Conservation (phyloP, 2,329 filamentous ascomycete genomes). For the Coniosporium tulheliwenetii region DNA sequence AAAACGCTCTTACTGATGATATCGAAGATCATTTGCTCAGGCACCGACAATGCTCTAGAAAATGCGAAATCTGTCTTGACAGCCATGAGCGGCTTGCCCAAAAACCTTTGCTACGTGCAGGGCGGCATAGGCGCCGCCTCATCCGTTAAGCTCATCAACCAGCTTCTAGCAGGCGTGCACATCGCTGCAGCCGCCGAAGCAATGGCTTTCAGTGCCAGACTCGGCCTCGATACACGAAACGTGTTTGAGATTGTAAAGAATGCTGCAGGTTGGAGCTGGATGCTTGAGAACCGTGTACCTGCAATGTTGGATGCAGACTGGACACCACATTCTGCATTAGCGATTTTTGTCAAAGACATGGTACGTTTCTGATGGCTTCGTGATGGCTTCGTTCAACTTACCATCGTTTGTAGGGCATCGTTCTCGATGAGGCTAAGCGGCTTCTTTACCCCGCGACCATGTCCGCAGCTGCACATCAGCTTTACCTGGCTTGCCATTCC, state of each 20-base stretch:
- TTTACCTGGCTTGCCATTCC: not conserved
- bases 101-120: constrained; percentile 10
- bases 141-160: not conserved
- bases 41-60: constrained; percentile 8
- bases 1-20: no score
- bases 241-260: constrained; percentile 31
- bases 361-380: not conserved
- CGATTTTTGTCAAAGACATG: not conserved
- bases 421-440: not conserved
- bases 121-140: not conserved
- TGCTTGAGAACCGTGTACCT: constrained; percentile 23
- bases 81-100: constrained; percentile 16
- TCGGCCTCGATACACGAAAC: constrained; percentile 27
- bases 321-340: not conserved
- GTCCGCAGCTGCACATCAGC: not conserved
- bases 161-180: constrained; percentile 30
- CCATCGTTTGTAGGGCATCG: not conserved
- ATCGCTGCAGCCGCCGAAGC: constrained; percentile 33
- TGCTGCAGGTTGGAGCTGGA: constrained; percentile 29
- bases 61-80: constrained; percentile 12
- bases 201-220: constrained; percentile 28
- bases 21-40: constrained; percentile 19
- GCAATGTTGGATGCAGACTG: constrained; percentile 12
- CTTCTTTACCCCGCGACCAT: not conserved
- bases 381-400: not conserved